Percentiles rank a stretch among this genome's conserved stretches.
Conservation (phyloP, 768 basidiomycete genomes). For the Boletus rufocinnamomeus region DNA sequence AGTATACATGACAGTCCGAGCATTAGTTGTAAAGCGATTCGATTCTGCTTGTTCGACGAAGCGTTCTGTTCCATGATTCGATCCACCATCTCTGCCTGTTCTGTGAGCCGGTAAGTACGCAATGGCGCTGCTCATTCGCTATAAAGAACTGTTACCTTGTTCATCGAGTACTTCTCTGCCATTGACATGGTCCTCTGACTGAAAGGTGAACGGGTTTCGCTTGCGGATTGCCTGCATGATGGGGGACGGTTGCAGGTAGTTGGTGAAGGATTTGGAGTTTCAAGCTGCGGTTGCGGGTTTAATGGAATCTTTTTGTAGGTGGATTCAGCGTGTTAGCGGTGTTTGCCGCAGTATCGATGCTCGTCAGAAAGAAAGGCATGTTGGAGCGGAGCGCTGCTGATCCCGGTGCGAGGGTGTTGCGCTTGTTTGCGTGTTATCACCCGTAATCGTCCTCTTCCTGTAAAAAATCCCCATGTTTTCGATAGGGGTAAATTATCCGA, state of each 20-base stretch:
- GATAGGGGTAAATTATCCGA: slow-evolving; percentile 18
- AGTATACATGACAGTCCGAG: slow-evolving; percentile 48
- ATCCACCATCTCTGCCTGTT: slow-evolving; percentile 63
- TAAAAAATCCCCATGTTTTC: no score
- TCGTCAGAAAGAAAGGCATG: slow-evolving; percentile 3
- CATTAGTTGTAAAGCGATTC: slow-evolving; percentile 41
- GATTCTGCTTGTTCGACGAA: slow-evolving; percentile 43
- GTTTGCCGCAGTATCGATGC: neutral
- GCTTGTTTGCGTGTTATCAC: slow-evolving; percentile 19
- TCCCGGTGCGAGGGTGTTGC: slow-evolving; percentile 18
- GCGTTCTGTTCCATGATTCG: slow-evolving; percentile 47
- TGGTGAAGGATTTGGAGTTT: neutral
- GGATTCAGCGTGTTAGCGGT: slow-evolving; percentile 5
- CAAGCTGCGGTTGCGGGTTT: neutral
- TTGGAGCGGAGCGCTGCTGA: slow-evolving; percentile 2
- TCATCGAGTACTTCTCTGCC: slow-evolving; percentile 48
- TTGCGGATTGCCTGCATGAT: slow-evolving; percentile 41
- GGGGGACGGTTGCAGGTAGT: neutral
- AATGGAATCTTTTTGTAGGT: slow-evolving; percentile 10
- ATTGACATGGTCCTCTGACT: slow-evolving; percentile 35
- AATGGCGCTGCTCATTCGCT: neutral
- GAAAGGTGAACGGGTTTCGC: slow-evolving; percentile 47
- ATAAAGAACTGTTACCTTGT: slow-evolving; percentile 42
- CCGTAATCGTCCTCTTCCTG: neutral
- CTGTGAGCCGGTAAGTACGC: slow-evolving; percentile 35